phyloP scores from a whole-genome alignment of 176 grass and related monocot genomes.

The Zoysia pacifica region DNA sequence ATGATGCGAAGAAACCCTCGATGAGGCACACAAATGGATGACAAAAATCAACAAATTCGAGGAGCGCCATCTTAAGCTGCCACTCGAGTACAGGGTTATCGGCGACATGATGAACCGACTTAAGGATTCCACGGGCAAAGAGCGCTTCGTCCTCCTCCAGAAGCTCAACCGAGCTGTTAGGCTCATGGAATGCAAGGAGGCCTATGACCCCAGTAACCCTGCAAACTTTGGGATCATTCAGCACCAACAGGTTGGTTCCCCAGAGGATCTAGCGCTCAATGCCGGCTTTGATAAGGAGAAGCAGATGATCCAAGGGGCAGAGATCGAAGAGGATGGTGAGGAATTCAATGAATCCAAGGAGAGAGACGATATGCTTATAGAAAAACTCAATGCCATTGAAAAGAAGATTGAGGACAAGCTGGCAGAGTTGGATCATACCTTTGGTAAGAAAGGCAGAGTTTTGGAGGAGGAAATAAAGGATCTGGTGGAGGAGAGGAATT shows the following conservation, averaged over 20 bases:
- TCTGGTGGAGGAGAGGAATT: slow-evolving; percentile 80
- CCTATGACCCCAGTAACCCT: slow-evolving; percentile 80
- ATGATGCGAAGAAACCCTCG: slow-evolving; percentile 59
- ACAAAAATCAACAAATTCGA: slow-evolving; percentile 82
- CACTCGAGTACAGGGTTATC: slow-evolving; percentile 89
- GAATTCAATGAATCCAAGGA: slow-evolving; percentile 76
- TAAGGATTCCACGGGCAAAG: slow-evolving; percentile 74
- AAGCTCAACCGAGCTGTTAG: slow-evolving; percentile 82
- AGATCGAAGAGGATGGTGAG: slow-evolving; percentile 49
- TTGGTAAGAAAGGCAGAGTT: slow-evolving; percentile 89
- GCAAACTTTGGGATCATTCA: slow-evolving; percentile 85
- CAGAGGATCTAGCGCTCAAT: slow-evolving; percentile 66
- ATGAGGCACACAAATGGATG: slow-evolving; percentile 87
- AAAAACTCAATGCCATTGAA: slow-evolving; percentile 82
- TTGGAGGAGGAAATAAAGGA: slow-evolving; percentile 81
- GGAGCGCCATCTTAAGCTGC: slow-evolving; percentile 73
- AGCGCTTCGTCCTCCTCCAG: slow-evolving; percentile 81
- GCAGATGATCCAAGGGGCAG: slow-evolving; percentile 66
- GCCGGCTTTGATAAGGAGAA: slow-evolving; percentile 77
- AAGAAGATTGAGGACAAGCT: slow-evolving; percentile 79
- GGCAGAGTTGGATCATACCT: slow-evolving; percentile 73
- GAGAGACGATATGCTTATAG: slow-evolving; percentile 66
- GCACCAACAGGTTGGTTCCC: slow-evolving; percentile 75
- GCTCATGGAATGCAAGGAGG: slow-evolving; percentile 86
- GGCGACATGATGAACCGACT: slow-evolving; percentile 87